Evolutionary conservation across 2,329 filamentous ascomycete genomes (phyloP).

Genomic region (Alternaria brassicicola): DNA sequence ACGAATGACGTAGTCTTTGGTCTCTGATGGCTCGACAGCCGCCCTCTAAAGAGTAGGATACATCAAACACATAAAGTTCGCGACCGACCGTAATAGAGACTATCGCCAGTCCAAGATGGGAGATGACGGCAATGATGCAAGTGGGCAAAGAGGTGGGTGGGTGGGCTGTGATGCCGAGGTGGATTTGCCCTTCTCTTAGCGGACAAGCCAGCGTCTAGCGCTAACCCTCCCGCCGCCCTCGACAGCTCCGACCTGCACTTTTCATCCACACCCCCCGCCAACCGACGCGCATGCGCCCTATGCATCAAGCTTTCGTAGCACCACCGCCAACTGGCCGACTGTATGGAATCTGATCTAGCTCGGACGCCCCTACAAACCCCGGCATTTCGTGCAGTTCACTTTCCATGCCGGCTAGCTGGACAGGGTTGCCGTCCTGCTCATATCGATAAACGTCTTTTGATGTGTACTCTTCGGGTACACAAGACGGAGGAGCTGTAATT

Average conservation of each 20-base stretch:
- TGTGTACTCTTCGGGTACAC: not conserved
- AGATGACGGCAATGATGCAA: not conserved
- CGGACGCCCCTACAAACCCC: not conserved
- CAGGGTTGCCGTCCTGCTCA: not conserved
- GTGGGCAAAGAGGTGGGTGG: not conserved
- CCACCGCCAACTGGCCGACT: not conserved
- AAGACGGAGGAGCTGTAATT: not conserved
- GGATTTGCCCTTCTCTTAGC: not conserved
- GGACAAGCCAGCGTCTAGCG: not conserved
- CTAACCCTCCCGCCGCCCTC: not conserved
- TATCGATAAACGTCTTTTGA: conserved; percentile 1
- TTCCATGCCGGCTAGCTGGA: conserved; percentile 5
- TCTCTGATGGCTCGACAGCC: not conserved
- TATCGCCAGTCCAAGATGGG: not conserved
- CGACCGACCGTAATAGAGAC: not conserved
- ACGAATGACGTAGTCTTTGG: not conserved
- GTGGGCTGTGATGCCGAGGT: not conserved
- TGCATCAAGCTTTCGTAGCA: not conserved
- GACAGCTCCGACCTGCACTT: not conserved
- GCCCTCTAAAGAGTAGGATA: not conserved
- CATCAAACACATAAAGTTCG: no score
- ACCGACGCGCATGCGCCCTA: not conserved
- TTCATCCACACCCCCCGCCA: not conserved
- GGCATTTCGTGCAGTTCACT: conserved; percentile 7
- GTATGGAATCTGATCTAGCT: not conserved